These are phyloP conservation scores for Camellia japonica DNA, from an alignment of 148 eudicot species.

Conservation along the genomic window DNA sequence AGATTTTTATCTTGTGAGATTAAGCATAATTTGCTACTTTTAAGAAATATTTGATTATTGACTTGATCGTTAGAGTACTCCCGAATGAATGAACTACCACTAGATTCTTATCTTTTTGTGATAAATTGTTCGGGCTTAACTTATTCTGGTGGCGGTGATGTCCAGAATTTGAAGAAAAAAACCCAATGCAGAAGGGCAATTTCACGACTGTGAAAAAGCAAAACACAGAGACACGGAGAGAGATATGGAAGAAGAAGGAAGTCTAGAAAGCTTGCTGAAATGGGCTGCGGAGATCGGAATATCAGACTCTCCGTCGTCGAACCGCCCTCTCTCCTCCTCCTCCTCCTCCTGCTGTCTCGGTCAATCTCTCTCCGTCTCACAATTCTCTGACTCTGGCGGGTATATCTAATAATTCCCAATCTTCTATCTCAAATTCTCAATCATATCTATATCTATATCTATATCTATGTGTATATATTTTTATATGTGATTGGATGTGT, in stretches of 20 bases:
- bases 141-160: too few species aligned
- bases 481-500: background rate
- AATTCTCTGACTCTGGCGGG: conserved; percentile 77
- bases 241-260: conserved; percentile 26
- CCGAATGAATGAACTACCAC: too few species aligned
- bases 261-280: conserved; percentile 44
- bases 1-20: too few species aligned
- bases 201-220: too few species aligned
- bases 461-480: background rate
- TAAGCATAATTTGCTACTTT: too few species aligned
- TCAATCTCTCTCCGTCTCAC: conserved; percentile 54
- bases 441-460: background rate
- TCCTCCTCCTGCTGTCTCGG: conserved; percentile 45
- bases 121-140: too few species aligned
- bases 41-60: too few species aligned
- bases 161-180: background rate
- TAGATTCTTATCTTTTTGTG: too few species aligned
- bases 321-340: too few species aligned
- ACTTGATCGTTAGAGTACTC: too few species aligned
- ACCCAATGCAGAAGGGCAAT: too few species aligned
- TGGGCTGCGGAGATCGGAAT: conserved; percentile 71
- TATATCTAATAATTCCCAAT: conserved; percentile 12
- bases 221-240: background rate
- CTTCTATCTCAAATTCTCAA: too few species aligned
- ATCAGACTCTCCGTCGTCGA: conserved; percentile 42